Evolutionary conservation across 345 rosid genomes (phyloP).

Genomic region (Triadica sebifera): DNA sequence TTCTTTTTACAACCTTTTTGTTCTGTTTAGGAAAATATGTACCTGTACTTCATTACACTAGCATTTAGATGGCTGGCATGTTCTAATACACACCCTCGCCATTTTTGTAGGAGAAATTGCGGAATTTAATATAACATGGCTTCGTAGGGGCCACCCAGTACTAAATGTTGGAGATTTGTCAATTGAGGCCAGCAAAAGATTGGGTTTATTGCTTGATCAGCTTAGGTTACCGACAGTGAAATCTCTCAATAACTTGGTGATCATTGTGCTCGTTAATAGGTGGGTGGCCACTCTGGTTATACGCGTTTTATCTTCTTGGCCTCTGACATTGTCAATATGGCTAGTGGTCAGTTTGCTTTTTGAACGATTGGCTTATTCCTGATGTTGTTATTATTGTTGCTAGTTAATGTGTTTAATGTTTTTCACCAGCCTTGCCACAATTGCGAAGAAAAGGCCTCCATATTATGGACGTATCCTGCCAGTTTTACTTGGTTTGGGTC

Average conservation of each 20-base stretch:
- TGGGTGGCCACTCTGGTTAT: constrained; percentile 24
- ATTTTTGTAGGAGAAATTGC: constrained; percentile 45
- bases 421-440: constrained; percentile 67
- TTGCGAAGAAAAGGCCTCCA: constrained; percentile 85
- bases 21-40: background rate
- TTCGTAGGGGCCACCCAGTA: constrained; percentile 86
- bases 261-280: constrained; percentile 77
- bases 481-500: constrained; percentile 85
- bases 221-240: constrained; percentile 81
- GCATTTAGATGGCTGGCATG: constrained; percentile 3
- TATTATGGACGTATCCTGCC: constrained; percentile 89
- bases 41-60: background rate
- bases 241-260: constrained; percentile 61
- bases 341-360: background rate
- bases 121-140: constrained; percentile 78
- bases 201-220: constrained; percentile 88
- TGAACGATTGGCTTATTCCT: background rate
- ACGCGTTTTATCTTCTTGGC: constrained; percentile 6
- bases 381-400: background rate
- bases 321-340: background rate
- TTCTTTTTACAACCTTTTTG: constrained; percentile 13
- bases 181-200: constrained; percentile 76
- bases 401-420: constrained; percentile 17
- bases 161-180: constrained; percentile 85
- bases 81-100: constrained; percentile 20